phyloP scores from a whole-genome alignment of 2,329 filamentous ascomycete species.

The Amphichorda felina region DNA sequence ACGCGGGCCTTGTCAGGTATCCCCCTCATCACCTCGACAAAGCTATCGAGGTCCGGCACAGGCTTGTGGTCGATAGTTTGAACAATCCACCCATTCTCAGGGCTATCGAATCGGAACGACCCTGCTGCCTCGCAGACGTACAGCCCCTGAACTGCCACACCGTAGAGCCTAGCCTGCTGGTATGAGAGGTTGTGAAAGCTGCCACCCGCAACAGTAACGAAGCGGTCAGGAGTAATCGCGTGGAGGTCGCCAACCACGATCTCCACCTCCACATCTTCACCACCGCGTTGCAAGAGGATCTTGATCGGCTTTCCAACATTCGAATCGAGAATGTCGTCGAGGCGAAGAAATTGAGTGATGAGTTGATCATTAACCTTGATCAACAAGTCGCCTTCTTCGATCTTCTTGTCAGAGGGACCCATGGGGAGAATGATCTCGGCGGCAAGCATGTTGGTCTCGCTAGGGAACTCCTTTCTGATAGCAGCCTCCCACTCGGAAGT shows the following conservation, averaged over 20 bases:
- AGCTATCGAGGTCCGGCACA: conserved; percentile 75
- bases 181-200: conserved; percentile 96
- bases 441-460: conserved; percentile 93
- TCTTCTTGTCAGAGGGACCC: conserved; percentile 74
- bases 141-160: conserved; percentile 82
- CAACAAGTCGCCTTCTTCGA: conserved; percentile 90
- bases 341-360: conserved; percentile 80
- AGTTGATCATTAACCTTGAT: conserved; percentile 89
- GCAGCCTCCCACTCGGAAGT: conserved; percentile 77
- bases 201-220: conserved; percentile 85
- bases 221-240: conserved; percentile 88
- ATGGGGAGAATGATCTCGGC: conserved; percentile 89
- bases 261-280: conserved; percentile 75
- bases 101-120: conserved; percentile 87
- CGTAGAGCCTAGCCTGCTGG: conserved; percentile 92
- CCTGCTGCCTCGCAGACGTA: conserved; percentile 92
- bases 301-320: conserved; percentile 70
- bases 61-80: conserved; percentile 88
- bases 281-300: conserved; percentile 77
- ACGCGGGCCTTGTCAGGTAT: conserved; percentile 78
- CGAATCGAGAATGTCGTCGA: conserved; percentile 87
- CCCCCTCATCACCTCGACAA: conserved; percentile 79
- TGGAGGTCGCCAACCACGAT: conserved; percentile 83
- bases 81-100: conserved; percentile 86
- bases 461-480: conserved; percentile 72